Conservation (phyloP, 1,284 basidiomycete species). For the Cystobasidium sp. region DNA sequence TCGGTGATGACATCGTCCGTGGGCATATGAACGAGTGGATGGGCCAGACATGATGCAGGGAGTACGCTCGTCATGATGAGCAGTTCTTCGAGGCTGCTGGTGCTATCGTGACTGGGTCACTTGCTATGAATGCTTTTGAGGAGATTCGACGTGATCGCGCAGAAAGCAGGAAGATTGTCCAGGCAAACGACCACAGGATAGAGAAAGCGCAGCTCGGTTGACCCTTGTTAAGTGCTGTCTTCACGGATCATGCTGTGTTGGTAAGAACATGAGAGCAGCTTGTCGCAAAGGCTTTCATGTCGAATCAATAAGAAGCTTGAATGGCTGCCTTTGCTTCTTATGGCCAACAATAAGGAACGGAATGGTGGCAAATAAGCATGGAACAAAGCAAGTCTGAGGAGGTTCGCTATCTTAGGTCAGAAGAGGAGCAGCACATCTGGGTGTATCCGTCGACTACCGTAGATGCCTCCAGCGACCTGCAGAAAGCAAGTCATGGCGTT, state of each 20-base stretch:
- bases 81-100: background rate
- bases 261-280: too few relatives aligned
- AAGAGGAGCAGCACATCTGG: too few relatives aligned
- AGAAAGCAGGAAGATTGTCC: background rate
- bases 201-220: too few relatives aligned
- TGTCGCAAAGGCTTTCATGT: too few relatives aligned
- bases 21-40: slow-evolving; percentile 26
- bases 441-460: too few relatives aligned
- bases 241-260: too few relatives aligned
- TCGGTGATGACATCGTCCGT: slow-evolving; percentile 65
- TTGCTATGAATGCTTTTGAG: background rate
- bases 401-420: too few relatives aligned
- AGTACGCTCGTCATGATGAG: background rate
- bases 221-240: too few relatives aligned
- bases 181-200: too few relatives aligned
- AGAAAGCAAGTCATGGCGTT: too few relatives aligned
- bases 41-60: slow-evolving; percentile 7
- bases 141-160: slow-evolving; percentile 8
- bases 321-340: background rate
- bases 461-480: too few relatives aligned
- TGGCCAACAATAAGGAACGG: slow-evolving; percentile 21
- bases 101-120: background rate
- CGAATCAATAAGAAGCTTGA: background rate
- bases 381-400: too few relatives aligned
- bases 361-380: slow-evolving; percentile 16